A percentile compares a stretch with the other conserved stretches of the same genome.
phyloP scores from a whole-genome alignment of 768 basidiomycete genomes.

The Phaeotremella fagi region DNA sequence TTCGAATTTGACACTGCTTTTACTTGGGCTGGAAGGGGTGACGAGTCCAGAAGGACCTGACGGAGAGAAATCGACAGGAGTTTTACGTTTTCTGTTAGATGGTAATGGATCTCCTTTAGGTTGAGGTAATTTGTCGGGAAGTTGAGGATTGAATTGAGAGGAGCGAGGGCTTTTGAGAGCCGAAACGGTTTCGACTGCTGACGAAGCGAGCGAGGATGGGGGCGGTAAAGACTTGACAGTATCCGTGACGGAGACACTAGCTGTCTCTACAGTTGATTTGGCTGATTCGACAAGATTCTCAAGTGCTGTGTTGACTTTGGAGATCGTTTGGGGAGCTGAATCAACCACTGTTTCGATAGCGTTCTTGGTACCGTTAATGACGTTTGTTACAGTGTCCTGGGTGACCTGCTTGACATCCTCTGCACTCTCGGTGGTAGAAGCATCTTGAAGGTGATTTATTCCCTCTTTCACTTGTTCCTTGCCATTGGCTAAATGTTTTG shows the following conservation, averaged over 20 bases:
- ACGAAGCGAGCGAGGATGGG: too few species aligned
- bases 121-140: slow-evolving; percentile 28
- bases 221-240: too few species aligned
- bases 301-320: too few species aligned
- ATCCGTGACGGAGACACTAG: too few species aligned
- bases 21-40: slow-evolving; percentile 26
- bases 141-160: slow-evolving; percentile 23
- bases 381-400: background rate
- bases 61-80: slow-evolving; percentile 37
- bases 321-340: too few species aligned
- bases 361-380: background rate
- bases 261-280: too few species aligned
- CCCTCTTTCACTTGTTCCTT: too few species aligned
- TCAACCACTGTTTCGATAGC: background rate
- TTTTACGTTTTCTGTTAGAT: slow-evolving; percentile 37
- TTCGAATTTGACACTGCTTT: slow-evolving; percentile 46
- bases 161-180: slow-evolving; percentile 1
- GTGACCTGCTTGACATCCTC: background rate
- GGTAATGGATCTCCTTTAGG: slow-evolving; percentile 19
- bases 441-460: too few species aligned
- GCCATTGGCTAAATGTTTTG: background rate
- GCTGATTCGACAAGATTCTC: too few species aligned
- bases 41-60: slow-evolving; percentile 17
- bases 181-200: background rate
- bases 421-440: too few species aligned